A percentile compares a stretch with the other conserved stretches of the same genome.
Evolutionary conservation across 108 stramenopile species (phyloP).

Genomic region (Skeletonema grethae): DNA sequence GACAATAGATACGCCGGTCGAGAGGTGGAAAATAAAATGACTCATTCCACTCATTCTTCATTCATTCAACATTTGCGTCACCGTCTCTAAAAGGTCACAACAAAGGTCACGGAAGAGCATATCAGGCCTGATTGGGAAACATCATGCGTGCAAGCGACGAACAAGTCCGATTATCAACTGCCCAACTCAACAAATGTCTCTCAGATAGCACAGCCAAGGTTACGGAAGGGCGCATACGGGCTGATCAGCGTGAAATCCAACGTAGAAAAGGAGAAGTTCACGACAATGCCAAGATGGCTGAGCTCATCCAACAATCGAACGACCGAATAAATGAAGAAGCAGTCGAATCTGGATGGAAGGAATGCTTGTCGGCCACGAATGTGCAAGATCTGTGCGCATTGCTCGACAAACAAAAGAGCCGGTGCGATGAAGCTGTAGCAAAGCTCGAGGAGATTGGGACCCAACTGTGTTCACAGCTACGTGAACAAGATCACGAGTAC

Average conservation of each 20-base stretch:
- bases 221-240: background rate
- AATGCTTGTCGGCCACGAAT: slow-evolving; percentile 25
- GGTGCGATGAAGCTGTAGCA: slow-evolving; percentile 27
- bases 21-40: too few species aligned
- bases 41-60: too few species aligned
- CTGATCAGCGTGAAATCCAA: slow-evolving; percentile 33
- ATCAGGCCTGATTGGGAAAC: background rate
- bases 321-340: slow-evolving; percentile 8
- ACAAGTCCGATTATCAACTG: slow-evolving; percentile 20
- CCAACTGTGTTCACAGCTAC: slow-evolving; percentile 31
- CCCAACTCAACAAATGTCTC: slow-evolving; percentile 16
- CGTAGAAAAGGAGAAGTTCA: slow-evolving; percentile 9
- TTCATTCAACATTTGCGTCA: background rate
- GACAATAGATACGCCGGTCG: too few species aligned
- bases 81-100: slow-evolving; percentile 14
- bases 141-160: slow-evolving; percentile 12
- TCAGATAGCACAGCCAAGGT: slow-evolving; percentile 19
- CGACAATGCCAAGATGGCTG: slow-evolving; percentile 15
- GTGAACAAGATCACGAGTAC: slow-evolving; percentile 48
- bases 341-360: slow-evolving; percentile 32
- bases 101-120: slow-evolving; percentile 11
- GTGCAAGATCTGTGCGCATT: slow-evolving; percentile 29
- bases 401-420: slow-evolving; percentile 26
- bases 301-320: background rate
- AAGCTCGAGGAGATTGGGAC: slow-evolving; percentile 36